Evolutionary conservation across 768 basidiomycete genomes (phyloP).

Genomic region (Myochromella boudieri): DNA sequence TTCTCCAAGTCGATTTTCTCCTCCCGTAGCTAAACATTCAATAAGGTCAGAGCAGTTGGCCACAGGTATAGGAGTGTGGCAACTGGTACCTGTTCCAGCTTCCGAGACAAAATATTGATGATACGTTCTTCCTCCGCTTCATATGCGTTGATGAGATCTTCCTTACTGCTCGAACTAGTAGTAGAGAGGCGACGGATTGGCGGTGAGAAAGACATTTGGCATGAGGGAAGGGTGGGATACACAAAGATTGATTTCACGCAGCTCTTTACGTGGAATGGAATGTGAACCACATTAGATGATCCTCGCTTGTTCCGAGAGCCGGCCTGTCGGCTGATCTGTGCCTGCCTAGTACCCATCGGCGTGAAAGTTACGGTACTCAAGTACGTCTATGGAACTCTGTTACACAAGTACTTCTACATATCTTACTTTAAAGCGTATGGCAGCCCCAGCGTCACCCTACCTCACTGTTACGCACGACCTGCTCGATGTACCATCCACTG

Average conservation of each 20-base stretch:
- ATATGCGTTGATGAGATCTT: conserved; percentile 84
- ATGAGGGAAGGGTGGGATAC: neutral
- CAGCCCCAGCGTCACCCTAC: too few species aligned
- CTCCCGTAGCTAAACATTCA: conserved; percentile 58
- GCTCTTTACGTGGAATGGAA: conserved; percentile 25
- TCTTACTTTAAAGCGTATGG: too few species aligned
- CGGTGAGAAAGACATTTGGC: conserved; percentile 46
- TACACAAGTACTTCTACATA: too few species aligned
- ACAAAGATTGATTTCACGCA: conserved; percentile 10
- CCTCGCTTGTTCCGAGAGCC: conserved; percentile 14
- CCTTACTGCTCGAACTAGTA: conserved; percentile 55
- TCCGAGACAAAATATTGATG: conserved; percentile 78
- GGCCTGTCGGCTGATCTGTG: too few species aligned
- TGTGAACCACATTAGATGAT: conserved; percentile 9
- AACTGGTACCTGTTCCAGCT: conserved; percentile 71
- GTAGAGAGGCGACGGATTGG: conserved; percentile 60
- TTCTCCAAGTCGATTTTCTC: conserved; percentile 87
- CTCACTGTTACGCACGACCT: too few species aligned
- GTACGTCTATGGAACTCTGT: too few species aligned
- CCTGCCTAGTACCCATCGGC: too few species aligned
- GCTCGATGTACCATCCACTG: too few species aligned
- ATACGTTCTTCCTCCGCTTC: conserved; percentile 91
- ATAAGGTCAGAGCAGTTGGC: neutral
- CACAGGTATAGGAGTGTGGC: neutral
- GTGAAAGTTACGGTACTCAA: too few species aligned